Evolutionary conservation across 805 yeast species (phyloP).

Genomic region (Priceomyces fermenticarens): DNA sequence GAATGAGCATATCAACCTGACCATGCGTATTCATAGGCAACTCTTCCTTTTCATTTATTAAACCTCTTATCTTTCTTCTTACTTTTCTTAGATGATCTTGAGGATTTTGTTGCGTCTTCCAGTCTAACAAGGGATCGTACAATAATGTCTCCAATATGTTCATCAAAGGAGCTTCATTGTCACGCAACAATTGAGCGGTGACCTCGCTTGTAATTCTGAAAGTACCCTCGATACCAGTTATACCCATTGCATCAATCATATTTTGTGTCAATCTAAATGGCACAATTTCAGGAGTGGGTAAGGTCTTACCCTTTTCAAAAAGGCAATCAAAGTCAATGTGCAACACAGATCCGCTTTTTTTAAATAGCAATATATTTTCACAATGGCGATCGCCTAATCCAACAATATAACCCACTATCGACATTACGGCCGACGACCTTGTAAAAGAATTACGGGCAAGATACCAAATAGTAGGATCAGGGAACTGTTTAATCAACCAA

Average conservation of each 20-base stretch:
- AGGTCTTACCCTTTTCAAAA: slow-evolving; percentile 78
- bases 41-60: slow-evolving; percentile 73
- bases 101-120: slow-evolving; percentile 53
- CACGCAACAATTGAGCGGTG: slow-evolving; percentile 67
- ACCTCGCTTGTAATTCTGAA: slow-evolving; percentile 86
- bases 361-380: slow-evolving; percentile 78
- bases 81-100: slow-evolving; percentile 69
- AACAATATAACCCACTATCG: slow-evolving; percentile 89
- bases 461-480: slow-evolving; percentile 89
- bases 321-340: slow-evolving; percentile 98
- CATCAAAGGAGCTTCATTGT: slow-evolving; percentile 80
- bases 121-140: slow-evolving; percentile 87
- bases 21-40: slow-evolving; percentile 88
- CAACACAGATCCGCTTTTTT: slow-evolving; percentile 70
- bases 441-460: slow-evolving; percentile 70
- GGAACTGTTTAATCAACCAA: slow-evolving; percentile 87
- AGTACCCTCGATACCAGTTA: slow-evolving; percentile 84
- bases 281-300: slow-evolving; percentile 84
- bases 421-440: slow-evolving; percentile 90
- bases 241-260: slow-evolving; percentile 89
- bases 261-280: slow-evolving; percentile 92
- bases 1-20: slow-evolving; percentile 85
- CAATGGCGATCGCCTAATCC: slow-evolving; percentile 97
- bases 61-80: slow-evolving; percentile 79
- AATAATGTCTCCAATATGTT: slow-evolving; percentile 88